Evolutionary conservation across 2,329 filamentous ascomycete species (phyloP).

Genomic region (Botrytis medusae): DNA sequence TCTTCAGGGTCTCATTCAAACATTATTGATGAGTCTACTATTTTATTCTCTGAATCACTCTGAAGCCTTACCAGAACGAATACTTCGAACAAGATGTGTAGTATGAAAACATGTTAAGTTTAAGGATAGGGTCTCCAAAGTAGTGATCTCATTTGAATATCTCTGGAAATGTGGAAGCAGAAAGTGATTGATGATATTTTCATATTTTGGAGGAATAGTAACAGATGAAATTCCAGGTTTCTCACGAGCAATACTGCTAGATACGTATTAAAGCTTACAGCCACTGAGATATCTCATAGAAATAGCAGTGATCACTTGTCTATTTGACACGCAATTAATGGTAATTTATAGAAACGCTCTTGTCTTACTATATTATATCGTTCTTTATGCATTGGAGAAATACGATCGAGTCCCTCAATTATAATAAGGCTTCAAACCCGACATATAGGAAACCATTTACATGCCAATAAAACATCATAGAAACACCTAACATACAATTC

Average conservation of each 20-base stretch:
- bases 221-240: accelerated
- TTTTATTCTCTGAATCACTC: background rate
- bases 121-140: background rate
- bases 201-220: background rate
- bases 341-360: accelerated
- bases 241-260: background rate
- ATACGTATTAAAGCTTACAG: background rate
- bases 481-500: background rate
- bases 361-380: background rate
- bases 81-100: background rate
- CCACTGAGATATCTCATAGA: background rate
- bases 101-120: background rate
- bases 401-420: background rate
- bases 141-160: background rate
- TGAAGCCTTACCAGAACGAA: background rate
- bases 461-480: background rate
- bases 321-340: background rate
- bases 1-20: background rate
- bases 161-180: accelerated
- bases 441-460: background rate
- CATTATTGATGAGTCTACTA: background rate
- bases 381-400: background rate
- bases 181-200: background rate
- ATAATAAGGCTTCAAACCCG: background rate
- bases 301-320: background rate